These are phyloP conservation scores for Jamesozyma rosinii DNA, from an alignment of 805 yeast genomes.

Conservation along the genomic window DNA sequence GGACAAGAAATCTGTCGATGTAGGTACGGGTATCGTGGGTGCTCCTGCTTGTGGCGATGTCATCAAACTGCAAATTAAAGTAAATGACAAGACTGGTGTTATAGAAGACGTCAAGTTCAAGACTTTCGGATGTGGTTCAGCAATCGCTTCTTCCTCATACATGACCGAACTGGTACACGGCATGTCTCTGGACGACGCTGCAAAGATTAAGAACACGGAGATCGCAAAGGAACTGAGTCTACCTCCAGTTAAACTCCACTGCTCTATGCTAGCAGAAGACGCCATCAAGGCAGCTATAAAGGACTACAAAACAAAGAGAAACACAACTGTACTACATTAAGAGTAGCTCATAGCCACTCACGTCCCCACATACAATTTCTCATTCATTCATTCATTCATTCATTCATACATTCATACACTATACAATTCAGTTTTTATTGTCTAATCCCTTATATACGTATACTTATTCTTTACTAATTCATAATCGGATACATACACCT, in stretches of 20 bases:
- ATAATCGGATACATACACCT: neutral
- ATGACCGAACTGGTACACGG: constrained; percentile 95
- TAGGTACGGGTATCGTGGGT: constrained; percentile 96
- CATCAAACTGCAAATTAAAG: constrained; percentile 93
- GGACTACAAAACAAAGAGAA: constrained; percentile 83
- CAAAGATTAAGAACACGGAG: constrained; percentile 81
- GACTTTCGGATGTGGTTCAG: constrained; percentile 98
- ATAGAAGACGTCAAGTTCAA: constrained; percentile 94
- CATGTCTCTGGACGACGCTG: constrained; percentile 87
- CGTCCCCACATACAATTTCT: neutral
- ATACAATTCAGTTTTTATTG: neutral
- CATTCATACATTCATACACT: neutral
- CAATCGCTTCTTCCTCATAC: constrained; percentile 91
- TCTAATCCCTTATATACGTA: neutral
- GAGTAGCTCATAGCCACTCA: neutral
- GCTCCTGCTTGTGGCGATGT: constrained; percentile 99
- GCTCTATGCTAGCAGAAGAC: constrained; percentile 98
- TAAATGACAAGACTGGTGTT: constrained; percentile 79
- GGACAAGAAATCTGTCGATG: constrained; percentile 63
- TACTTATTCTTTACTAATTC: neutral
- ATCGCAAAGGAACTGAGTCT: constrained; percentile 90
- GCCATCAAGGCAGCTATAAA: constrained; percentile 96
- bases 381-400: neutral
- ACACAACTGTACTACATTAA: constrained; percentile 14
- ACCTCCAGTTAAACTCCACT: constrained; percentile 95